phyloP scores from a whole-genome alignment of 306 rosid species.

The Medicago arabica region DNA sequence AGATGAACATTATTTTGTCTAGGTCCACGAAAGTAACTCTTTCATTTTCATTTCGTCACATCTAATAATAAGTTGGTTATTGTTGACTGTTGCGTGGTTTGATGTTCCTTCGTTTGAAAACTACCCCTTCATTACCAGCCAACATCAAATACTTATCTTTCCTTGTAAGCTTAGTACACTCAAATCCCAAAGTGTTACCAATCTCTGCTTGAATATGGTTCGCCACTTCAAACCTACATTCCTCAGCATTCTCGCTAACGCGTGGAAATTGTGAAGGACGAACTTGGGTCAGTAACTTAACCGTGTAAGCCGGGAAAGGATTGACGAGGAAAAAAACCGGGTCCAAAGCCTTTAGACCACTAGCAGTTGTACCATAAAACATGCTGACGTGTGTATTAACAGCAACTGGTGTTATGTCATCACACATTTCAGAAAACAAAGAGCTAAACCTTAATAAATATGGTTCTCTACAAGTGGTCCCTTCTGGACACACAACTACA shows the following conservation, averaged over 20 bases:
- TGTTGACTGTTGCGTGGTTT: background rate
- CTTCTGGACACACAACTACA: conserved; percentile 81
- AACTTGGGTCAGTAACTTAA: conserved; percentile 47
- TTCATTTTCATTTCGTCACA: conserved; percentile 3
- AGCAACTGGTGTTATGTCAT: conserved; percentile 68
- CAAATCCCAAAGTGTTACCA: conserved; percentile 60
- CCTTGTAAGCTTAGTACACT: conserved; percentile 72
- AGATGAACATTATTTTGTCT: background rate
- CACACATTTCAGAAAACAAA: conserved; percentile 65
- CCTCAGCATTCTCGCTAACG: background rate
- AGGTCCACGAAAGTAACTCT: background rate
- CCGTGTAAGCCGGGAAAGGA: conserved; percentile 65
- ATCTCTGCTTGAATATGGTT: conserved; percentile 64
- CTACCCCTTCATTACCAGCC: conserved; percentile 86
- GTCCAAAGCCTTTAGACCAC: conserved; percentile 84
- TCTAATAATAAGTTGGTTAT: background rate
- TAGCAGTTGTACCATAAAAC: conserved; percentile 88
- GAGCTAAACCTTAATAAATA: conserved; percentile 88
- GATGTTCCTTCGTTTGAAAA: background rate
- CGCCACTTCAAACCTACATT: conserved; percentile 61
- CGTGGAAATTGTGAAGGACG: background rate
- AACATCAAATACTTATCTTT: conserved; percentile 80
- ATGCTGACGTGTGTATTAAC: conserved; percentile 62
- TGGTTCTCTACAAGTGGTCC: conserved; percentile 91
- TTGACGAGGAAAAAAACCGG: conserved; percentile 75